Evolutionary conservation across 768 basidiomycete genomes (phyloP), one percentile per base, ranked within the genome.

Genomic region (Saitozyma podzolica): DNA sequence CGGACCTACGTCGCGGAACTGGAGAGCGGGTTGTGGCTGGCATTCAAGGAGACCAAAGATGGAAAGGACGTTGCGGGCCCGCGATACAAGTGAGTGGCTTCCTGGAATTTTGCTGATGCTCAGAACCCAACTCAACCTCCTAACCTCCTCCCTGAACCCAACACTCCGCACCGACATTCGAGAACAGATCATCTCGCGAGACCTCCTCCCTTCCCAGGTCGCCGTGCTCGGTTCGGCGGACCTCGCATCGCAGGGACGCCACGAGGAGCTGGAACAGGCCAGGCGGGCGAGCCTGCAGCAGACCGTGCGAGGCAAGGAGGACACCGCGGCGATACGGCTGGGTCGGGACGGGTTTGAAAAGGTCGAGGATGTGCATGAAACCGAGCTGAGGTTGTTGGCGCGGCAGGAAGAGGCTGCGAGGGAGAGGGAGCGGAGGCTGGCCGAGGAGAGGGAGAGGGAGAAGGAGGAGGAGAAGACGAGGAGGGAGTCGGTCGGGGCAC

Each of bases 51-150:
- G 50, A 56, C 63, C 13, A 60, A 59, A 10, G 62, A 51, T 37
- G 78, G 74, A 6, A 79, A 79, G 56, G 68, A 68, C 10, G 61
- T 58, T 20, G 65, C 72, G 8, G 74, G 71, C 14, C 63, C 50
- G 4, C 62, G 66, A 45, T 79, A 79, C 62, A 79, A 77, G 78
- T 76, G 66, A 70, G 77, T 70, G 3, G 40, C 47, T 17, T 42
- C 20, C n/a, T 50, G 29, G 9, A 29, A n/a, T 9, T 40, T n/a
- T 20, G 58, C 40, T 54, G 42, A 59, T 17, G 20, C 8, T 40
- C 50, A 79, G 78, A 58, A 58, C 69, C 14, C 76, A 77, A 68
- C 75, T 68, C 65, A 67, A 66, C 51, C 68, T 76, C 8, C 68
- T 79, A 40, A 45, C 50, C 17, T 72, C 70, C 0, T 72, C 73